phyloP scores from a whole-genome alignment of 768 basidiomycete genomes.

The Crepidotus variabilis region DNA sequence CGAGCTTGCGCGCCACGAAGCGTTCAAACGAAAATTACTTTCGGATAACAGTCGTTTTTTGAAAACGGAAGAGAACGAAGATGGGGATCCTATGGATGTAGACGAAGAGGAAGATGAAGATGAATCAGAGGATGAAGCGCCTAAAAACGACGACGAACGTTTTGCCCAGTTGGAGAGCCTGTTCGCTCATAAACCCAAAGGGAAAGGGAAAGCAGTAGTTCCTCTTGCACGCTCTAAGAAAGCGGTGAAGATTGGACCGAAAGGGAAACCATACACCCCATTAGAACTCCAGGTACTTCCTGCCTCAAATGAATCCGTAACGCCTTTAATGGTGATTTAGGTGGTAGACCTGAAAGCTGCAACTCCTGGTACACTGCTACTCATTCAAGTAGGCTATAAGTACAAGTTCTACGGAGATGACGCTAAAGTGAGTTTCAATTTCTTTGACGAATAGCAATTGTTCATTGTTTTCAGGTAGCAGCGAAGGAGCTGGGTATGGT shows the following conservation, averaged over 20 bases:
- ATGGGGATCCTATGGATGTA: constrained; percentile 9
- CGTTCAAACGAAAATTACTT: constrained; percentile 48
- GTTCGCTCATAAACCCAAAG: constrained; percentile 30
- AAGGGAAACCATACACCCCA: constrained; percentile 71
- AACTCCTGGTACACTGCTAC: constrained; percentile 62
- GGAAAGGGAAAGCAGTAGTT: constrained; percentile 30
- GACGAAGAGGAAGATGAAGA: constrained; percentile 16
- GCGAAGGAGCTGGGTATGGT: constrained; percentile 77
- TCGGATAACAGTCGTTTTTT: constrained; percentile 38
- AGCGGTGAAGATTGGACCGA: constrained; percentile 52
- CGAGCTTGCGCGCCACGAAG: constrained; percentile 31
- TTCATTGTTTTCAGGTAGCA: constrained; percentile 46
- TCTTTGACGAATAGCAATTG: not conserved
- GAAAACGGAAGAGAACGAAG: constrained; percentile 15
- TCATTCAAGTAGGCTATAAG: constrained; percentile 85
- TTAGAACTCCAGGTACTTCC: constrained; percentile 63
- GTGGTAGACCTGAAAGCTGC: constrained; percentile 58
- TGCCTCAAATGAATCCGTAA: not conserved
- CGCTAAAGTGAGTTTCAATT: constrained; percentile 51
- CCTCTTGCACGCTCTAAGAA: constrained; percentile 30
- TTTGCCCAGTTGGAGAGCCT: constrained; percentile 41
- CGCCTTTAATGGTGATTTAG: constrained; percentile 24
- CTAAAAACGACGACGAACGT: constrained; percentile 21
- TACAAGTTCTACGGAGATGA: constrained; percentile 83
- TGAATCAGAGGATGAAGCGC: constrained; percentile 17